These are phyloP conservation scores for Pichia pseudocactophila DNA, from an alignment of 805 yeast genomes.

Conservation along the genomic window DNA sequence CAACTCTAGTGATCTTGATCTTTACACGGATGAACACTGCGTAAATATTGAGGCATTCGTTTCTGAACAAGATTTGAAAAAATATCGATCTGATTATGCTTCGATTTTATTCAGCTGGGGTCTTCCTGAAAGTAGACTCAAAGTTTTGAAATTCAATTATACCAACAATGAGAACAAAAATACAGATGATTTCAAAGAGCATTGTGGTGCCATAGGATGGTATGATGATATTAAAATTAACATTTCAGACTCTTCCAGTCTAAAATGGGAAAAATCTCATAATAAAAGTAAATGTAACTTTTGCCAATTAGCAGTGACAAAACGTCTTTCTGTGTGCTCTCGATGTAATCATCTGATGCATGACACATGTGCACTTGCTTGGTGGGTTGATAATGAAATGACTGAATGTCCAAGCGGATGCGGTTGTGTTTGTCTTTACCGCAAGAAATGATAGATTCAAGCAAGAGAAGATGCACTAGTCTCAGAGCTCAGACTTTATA, in stretches of 20 bases:
- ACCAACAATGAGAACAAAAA: background rate
- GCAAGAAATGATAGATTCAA: no score
- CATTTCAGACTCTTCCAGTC: background rate
- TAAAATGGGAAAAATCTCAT: conserved; percentile 13
- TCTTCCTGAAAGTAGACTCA: conserved; percentile 66
- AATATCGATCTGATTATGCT: conserved; percentile 63
- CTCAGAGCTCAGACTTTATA: no score
- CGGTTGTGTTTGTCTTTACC: conserved; percentile 54
- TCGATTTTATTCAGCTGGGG: conserved; percentile 77
- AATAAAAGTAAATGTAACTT: conserved; percentile 44
- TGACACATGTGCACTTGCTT: conserved; percentile 63
- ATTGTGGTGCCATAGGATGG: conserved; percentile 25
- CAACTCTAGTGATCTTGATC: conserved; percentile 35
- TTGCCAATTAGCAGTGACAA: conserved; percentile 54
- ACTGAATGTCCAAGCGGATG: conserved; percentile 77
- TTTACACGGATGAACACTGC: conserved; percentile 35
- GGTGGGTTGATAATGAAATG: conserved; percentile 53
- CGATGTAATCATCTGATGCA: conserved; percentile 76
- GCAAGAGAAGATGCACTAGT: no score
- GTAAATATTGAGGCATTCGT: conserved; percentile 33
- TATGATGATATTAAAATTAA: conserved; percentile 6
- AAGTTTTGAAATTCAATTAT: conserved; percentile 63
- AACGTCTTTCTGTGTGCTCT: conserved; percentile 58
- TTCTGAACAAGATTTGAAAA: conserved; percentile 25
- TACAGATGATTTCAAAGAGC: conserved; percentile 15